These are phyloP conservation scores for Pestalotiopsis sp. DNA, from an alignment of 2,329 filamentous ascomycete species.

Conservation along the genomic window DNA sequence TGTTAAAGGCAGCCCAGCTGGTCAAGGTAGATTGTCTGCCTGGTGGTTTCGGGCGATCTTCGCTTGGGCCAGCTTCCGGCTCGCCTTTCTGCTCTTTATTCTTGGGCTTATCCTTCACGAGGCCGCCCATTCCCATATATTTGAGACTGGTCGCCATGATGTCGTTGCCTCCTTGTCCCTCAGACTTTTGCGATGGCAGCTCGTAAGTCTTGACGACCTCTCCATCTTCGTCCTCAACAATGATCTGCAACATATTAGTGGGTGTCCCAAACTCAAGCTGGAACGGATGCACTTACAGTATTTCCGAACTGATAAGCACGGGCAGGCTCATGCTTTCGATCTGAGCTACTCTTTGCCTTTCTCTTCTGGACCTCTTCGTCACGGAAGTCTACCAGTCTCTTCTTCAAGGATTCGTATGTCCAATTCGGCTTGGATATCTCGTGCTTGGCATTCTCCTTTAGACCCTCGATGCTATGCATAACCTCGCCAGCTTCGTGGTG, in stretches of 20 bases:
- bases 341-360: constrained; percentile 60
- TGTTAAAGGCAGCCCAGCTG: constrained; percentile 54
- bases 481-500: constrained; percentile 17
- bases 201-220: constrained; percentile 87
- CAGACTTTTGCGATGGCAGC: constrained; percentile 59
- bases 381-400: constrained; percentile 54
- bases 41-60: constrained; percentile 29
- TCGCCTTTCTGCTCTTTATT: constrained; percentile 20
- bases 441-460: constrained; percentile 36
- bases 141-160: constrained; percentile 51
- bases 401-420: constrained; percentile 51
- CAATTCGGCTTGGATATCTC: constrained; percentile 41
- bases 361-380: constrained; percentile 65
- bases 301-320: constrained; percentile 85
- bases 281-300: constrained; percentile 53
- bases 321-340: constrained; percentile 70
- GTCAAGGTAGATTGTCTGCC: constrained; percentile 40
- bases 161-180: constrained; percentile 35
- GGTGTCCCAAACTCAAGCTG: neutral
- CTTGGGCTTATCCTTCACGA: constrained; percentile 45
- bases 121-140: constrained; percentile 55
- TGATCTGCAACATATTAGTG: constrained; percentile 60
- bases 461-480: constrained; percentile 20
- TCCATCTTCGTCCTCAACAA: constrained; percentile 84
- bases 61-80: constrained; percentile 24